Base-by-base conservation (phyloP, 108 stramenopile genomes). In the Cylindrotheca fusiformis region DNA sequence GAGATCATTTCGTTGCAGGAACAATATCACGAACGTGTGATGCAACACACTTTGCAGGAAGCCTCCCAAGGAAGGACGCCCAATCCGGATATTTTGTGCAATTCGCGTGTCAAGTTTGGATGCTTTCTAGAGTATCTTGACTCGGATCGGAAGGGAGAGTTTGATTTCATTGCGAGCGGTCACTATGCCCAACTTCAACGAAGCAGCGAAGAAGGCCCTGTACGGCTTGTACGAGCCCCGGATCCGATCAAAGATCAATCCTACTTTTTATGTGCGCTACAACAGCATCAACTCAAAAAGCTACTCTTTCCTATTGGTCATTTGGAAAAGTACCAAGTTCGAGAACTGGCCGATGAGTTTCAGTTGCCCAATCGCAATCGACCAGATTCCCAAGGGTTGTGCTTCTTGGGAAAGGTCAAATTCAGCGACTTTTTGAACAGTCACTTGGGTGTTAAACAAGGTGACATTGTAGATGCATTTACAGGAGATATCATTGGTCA, bases 61-160 rank as follows among this genome's bases (percentile, higher is more conserved):
- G 96, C 94, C 22, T 49, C 71, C 32, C 54, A 58, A 49, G 96
- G 96, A 18, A 72, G 97, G 24, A 98, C 97, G 21, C 97, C 97
- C 53, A 98, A 98, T 84, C 97, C 97, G 18, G 97, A 98, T 67
- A 91, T 98, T 20, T 79, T 96, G 85, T 98, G 97, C 73, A 98
- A 98, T 80, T 85, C 89, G 22, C 74, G 93, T 31, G 80, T 98
- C 60, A 98, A 98, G 65, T 98, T 98, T 77, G 96, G 96, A 12
- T 94, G 93, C 69, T 98, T 98, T 59, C 78, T 91, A 67, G 90
- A 98, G 25, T 75, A 74, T 36, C 76, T 95, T 32, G 63, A 68
- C 31, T 41, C 63, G 25, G 36, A 31, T 28, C 28, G 32, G 53
- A 53, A 14, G 69, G 74, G 0, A 49, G 67, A 76, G 71, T 55